Base-by-base conservation (phyloP, 2,329 filamentous ascomycete genomes). In the Penicillium sp. region DNA sequence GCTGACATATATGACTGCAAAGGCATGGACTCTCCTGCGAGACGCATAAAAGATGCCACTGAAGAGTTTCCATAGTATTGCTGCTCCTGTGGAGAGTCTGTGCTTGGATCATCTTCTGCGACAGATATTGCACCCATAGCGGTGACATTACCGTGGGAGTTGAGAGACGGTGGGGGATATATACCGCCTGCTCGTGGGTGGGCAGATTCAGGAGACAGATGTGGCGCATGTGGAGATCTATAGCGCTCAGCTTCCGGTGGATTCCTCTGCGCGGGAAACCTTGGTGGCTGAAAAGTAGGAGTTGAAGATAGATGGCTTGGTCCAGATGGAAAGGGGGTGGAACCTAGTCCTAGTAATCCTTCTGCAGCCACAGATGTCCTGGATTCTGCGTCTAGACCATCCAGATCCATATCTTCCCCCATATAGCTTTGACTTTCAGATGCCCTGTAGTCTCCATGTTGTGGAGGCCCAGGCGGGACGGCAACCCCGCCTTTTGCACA, bases 41-140 rank as follows among this genome's bases (percentile, higher is more conserved):
- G 73, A 27, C 75, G 73, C 61, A 78, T 70, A 42, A 79, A 76
- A 0, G 72, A 76, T 0, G 72, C 76, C 3, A 74, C 70, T 0
- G 75, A 77, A 1, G 77, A 77, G 53, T 69, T 71, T 3, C 77
- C 77, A 37, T 74, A 78, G 41, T 73, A 79, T 43, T 73, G 68
- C 45, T 73, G 69, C 35, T 73, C 64, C 27, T 54, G 48, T 2
- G 65, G 57, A 6, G 62, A 65, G 31, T 62, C 60, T 25, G 48
- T 47, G 55, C 58, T 43, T 49, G 60, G 63, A 1, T 59, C 61
- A 12, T 69, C 60, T n/a, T 71, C 67, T 19, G 71, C 66, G 7
- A 72, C 69, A 2, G 72, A 69, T n/a, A 71, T 68, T 17, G 74
- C 71, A 2, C 77, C 75, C 76, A 79, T 78, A 9, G 72, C 75